Base-by-base conservation (phyloP, 805 yeast species). In the Peterozyma toletana region DNA sequence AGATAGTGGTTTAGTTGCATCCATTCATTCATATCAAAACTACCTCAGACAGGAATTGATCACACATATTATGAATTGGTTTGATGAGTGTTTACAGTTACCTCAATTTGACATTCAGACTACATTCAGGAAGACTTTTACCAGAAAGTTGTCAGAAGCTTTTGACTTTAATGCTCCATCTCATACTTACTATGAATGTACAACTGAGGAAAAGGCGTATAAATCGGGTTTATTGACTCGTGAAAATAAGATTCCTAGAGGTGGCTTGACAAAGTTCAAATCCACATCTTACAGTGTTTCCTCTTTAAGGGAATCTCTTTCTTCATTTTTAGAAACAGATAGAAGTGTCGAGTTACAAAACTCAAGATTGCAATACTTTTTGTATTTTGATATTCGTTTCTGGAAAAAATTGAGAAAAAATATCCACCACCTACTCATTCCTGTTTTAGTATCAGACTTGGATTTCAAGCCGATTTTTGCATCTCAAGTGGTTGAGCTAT, bases 331-430 rank as follows among this genome's bases (percentile, higher is more conserved):
- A n/a, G 17, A 4, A 2, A 35, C 21, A 9, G 38, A 17, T 7
- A 39, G 40, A 15, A 42, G 40, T 9, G 52, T 43, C 29, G 49
- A 50, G 31, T 54, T 59, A 30, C 41, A 50, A 13, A 60, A 61
- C 7, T 69, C 86, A 13, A 68, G 86, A 51, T 54, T 84, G 11
- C 89, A 83, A 55, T 69, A 66, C 51, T 52, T 85, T 17, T 59
- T 83, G 33, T 70, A 68, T 46, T 74, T 82, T 46, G 86, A 84
- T 48, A 67, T 76, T 34, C 67, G 93, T 50, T 72, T 73, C 31
- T 68, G 79, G 63, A 79, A 80, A 45, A 50, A 53, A 3, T 53
- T 73, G 7, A 70, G 93, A 54, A 68, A 66, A 37, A 56, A 57
- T 7, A 43, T 85, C 14, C 71, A 75, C 39, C 63, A 68, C 27